These are phyloP conservation scores for Coemansia sp. DNA, from an alignment of 192 early-diverging fungal genomes.

Conservation along the genomic window DNA sequence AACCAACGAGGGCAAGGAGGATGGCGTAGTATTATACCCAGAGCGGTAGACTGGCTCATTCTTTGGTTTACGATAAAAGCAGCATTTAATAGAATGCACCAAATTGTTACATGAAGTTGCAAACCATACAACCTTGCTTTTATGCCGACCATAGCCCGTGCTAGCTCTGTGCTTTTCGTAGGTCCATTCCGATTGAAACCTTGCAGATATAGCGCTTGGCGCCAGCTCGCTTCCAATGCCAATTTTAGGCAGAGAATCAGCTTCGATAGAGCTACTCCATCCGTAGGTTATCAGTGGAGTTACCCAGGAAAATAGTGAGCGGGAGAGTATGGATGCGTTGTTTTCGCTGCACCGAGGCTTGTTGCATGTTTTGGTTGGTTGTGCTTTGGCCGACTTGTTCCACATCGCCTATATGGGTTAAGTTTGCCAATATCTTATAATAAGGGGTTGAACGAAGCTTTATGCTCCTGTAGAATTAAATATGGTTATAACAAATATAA, in stretches of 20 bases:
- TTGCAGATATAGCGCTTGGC: slow-evolving; percentile 22
- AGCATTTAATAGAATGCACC: not conserved
- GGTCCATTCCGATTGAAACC: slow-evolving; percentile 31
- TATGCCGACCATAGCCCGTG: not conserved
- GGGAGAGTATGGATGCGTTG: slow-evolving; percentile 37
- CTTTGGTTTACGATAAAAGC: not conserved
- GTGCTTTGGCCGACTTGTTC: not conserved
- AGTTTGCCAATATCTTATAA: not conserved
- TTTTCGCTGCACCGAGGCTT: slow-evolving; percentile 21
- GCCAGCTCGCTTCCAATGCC: slow-evolving; percentile 38
- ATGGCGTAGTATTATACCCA: not conserved
- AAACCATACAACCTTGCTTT: slow-evolving; percentile 3
- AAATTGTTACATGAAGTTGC: not conserved
- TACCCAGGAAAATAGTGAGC: slow-evolving; percentile 44
- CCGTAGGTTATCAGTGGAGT: slow-evolving; percentile 42
- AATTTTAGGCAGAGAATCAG: slow-evolving; percentile 33
- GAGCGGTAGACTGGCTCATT: not conserved
- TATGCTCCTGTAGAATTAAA: not conserved
- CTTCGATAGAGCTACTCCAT: slow-evolving; percentile 31
- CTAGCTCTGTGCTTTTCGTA: slow-evolving; percentile 20
- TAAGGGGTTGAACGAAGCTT: not conserved
- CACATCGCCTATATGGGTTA: not conserved
- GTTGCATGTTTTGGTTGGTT: not conserved
- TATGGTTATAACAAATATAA: not conserved
- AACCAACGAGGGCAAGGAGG: slow-evolving; percentile 8